Percentiles rank a stretch among this genome's conserved stretches.
These are phyloP conservation scores for Metschnikowia continentalis DNA, from an alignment of 805 yeast species.

Conservation along the genomic window DNA sequence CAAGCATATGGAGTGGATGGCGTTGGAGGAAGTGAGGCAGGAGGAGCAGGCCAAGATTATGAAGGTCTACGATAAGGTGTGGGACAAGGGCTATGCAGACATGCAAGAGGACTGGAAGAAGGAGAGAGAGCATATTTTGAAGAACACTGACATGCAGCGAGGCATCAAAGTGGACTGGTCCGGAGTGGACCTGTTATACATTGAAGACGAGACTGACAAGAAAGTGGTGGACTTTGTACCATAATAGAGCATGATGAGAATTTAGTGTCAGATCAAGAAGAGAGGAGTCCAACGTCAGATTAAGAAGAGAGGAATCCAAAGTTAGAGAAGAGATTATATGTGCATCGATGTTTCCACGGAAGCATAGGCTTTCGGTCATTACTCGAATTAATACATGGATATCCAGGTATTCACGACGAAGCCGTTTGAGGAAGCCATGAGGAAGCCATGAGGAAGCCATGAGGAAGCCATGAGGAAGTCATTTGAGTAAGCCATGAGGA, in stretches of 20 bases:
- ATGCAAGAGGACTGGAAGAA: slow-evolving; percentile 67
- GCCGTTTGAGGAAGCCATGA: no score
- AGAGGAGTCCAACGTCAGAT: no score
- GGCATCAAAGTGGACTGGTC: slow-evolving; percentile 64
- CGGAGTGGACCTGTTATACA: slow-evolving; percentile 48
- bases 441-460: no score
- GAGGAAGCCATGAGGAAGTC: no score
- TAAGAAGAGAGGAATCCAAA: no score
- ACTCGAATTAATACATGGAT: no score
- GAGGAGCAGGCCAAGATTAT: slow-evolving; percentile 59
- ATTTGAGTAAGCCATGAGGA: no score
- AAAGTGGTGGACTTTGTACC: slow-evolving; percentile 43
- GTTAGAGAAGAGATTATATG: no score
- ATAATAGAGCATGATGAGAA: slow-evolving; percentile 1
- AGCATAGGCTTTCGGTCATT: no score
- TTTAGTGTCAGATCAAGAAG: no score
- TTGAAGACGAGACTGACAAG: slow-evolving; percentile 27
- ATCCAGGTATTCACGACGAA: no score
- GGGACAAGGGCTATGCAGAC: slow-evolving; percentile 76
- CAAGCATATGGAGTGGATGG: slow-evolving; percentile 85
- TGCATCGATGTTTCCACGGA: no score
- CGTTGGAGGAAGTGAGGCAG: slow-evolving; percentile 66
- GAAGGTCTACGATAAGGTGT: slow-evolving; percentile 63
- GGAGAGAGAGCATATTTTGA: slow-evolving; percentile 67
- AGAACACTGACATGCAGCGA: slow-evolving; percentile 66